Conservation (phyloP, 176 grass and related monocot species). For the Aegilops umbellulata region DNA sequence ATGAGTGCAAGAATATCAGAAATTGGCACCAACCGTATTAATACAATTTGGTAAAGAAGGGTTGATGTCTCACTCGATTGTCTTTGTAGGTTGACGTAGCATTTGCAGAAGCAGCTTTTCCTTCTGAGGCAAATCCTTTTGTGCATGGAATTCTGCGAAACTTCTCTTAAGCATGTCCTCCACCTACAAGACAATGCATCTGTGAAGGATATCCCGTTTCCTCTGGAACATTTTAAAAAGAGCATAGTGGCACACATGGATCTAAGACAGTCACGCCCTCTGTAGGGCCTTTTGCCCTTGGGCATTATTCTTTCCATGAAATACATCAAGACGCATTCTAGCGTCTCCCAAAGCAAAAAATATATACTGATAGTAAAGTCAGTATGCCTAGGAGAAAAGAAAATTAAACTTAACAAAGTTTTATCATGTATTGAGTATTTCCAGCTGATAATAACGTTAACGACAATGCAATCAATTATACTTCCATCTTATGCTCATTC, state of each 20-base stretch:
- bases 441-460: not conserved
- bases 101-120: conserved; percentile 81
- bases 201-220: conserved; percentile 13
- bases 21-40: not conserved
- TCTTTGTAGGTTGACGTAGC: conserved; percentile 66
- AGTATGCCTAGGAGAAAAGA: not conserved
- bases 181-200: conserved; percentile 49
- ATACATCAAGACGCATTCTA: not conserved
- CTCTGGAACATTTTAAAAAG: not conserved
- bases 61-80: conserved; percentile 64
- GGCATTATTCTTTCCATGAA: not conserved
- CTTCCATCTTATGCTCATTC: not conserved
- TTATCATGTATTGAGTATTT: not conserved
- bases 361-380: conserved; percentile 5
- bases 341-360: not conserved
- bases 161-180: conserved; percentile 99
- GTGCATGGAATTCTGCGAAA: conserved; percentile 93
- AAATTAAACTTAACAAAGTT: conserved; percentile 7
- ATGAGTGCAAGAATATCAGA: not conserved
- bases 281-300: not conserved
- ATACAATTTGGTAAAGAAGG: conserved; percentile 18
- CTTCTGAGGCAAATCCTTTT: conserved; percentile 97
- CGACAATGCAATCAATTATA: not conserved
- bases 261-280: not conserved
- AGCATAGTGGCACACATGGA: not conserved